Conservation (phyloP, 768 basidiomycete genomes). For the Mycena olivaceomarginata region DNA sequence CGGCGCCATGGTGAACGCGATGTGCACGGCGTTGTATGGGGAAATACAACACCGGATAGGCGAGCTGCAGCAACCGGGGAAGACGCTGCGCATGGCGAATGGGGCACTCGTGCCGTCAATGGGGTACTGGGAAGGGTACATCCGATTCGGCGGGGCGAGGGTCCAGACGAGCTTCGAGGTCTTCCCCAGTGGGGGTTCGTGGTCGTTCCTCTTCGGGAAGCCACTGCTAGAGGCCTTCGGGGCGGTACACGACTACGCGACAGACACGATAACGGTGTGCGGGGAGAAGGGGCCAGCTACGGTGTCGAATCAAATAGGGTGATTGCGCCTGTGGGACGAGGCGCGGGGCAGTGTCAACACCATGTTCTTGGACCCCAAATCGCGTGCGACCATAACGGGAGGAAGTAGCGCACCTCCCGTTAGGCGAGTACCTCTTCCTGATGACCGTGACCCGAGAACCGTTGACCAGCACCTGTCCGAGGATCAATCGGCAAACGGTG, state of each 20-base stretch:
- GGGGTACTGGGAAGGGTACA: conserved; percentile 14
- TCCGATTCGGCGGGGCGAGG: conserved; percentile 29
- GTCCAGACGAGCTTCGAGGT: conserved; percentile 43
- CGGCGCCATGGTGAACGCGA: conserved; percentile 45
- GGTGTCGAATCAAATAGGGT: conserved; percentile 11
- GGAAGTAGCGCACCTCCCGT: no score
- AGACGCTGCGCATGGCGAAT: conserved; percentile 44
- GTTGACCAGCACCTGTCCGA: no score
- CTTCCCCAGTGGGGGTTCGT: conserved; percentile 44
- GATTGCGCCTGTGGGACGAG: conserved; percentile 3
- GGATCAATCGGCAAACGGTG: no score
- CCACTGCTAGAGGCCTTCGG: conserved; percentile 31
- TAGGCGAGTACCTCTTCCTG: no score
- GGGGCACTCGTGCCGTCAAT: conserved; percentile 46
- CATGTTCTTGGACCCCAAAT: conserved; percentile 30
- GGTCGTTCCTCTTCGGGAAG: conserved; percentile 11
- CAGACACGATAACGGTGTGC: conserved; percentile 24
- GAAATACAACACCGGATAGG: neutral
- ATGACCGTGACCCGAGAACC: no score
- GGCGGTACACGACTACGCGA: conserved; percentile 40
- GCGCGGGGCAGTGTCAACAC: conserved; percentile 16
- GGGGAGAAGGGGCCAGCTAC: neutral
- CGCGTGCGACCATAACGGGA: conserved; percentile 8
- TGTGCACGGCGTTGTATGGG: conserved; percentile 27
- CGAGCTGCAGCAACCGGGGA: conserved; percentile 19